Conservation (phyloP, 139 green algal genomes). For the Micractinium sp. region DNA sequence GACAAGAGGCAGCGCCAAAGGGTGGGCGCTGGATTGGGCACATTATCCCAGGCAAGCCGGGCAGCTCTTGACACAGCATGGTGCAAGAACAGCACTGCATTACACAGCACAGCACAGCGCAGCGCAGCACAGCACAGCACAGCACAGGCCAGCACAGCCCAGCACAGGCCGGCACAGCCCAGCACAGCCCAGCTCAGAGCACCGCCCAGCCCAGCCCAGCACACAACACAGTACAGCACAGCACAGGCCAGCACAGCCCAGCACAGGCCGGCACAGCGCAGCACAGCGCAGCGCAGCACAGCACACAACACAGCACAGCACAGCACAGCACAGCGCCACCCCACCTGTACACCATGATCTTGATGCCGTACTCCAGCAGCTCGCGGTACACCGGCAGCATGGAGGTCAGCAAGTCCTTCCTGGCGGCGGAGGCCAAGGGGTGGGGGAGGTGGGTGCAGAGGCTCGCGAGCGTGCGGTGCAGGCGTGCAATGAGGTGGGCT, state of each 20-base stretch:
- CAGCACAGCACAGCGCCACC: neutral
- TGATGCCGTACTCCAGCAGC: constrained; percentile 54
- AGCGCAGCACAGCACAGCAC: too few relatives aligned
- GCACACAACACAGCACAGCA: too few relatives aligned
- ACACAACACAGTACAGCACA: neutral
- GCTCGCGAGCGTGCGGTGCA: neutral
- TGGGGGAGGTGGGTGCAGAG: too few relatives aligned
- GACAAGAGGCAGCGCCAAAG: neutral
- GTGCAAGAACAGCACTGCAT: neutral
- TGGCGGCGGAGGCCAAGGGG: neutral
- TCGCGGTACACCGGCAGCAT: constrained; percentile 74
- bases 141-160: too few relatives aligned
- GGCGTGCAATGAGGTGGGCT: neutral
- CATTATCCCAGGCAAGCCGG: too few relatives aligned
- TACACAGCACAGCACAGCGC: too few relatives aligned
- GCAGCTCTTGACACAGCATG: neutral
- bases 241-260: neutral
- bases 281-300: neutral
- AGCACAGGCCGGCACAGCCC: too few relatives aligned
- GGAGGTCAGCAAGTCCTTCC: constrained; percentile 67
- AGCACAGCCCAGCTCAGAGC: neutral
- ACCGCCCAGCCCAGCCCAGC: neutral
- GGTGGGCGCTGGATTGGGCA: neutral
- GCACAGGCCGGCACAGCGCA: too few relatives aligned
- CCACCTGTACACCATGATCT: constrained; percentile 69